phyloP scores from a whole-genome alignment of 1,284 basidiomycete species.

The Naganishia cerealis region DNA sequence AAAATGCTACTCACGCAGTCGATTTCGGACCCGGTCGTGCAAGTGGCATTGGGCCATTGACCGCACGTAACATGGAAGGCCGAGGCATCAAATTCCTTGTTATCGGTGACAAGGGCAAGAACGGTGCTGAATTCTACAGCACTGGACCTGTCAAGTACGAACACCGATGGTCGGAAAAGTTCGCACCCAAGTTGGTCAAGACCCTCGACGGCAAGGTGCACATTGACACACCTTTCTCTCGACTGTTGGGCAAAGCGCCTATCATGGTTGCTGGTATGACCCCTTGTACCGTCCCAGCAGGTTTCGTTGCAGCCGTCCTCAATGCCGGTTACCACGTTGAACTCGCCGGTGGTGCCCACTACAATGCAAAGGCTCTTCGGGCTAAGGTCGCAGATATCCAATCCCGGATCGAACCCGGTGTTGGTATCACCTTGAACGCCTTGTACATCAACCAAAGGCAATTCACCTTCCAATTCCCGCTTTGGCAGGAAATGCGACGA shows the following conservation, averaged over 20 bases:
- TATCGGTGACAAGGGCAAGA: conserved; percentile 79
- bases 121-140: conserved; percentile 80
- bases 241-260: conserved; percentile 89
- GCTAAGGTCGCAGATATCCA: conserved; percentile 87
- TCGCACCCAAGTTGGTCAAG: conserved; percentile 78
- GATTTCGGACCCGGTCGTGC: conserved; percentile 95
- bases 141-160: conserved; percentile 69
- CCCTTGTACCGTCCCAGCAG: conserved; percentile 85
- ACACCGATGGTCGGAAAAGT: conserved; percentile 87
- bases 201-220: conserved; percentile 86
- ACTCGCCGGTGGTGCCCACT: conserved; percentile 95
- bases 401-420: conserved; percentile 73
- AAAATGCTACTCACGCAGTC: conserved; percentile 85
- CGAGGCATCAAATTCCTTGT: conserved; percentile 86
- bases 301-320: conserved; percentile 86
- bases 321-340: conserved; percentile 95
- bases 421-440: conserved; percentile 89
- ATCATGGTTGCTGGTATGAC: conserved; percentile 99
- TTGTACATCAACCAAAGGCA: conserved; percentile 98
- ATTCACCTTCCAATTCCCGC: conserved; percentile 92
- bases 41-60: conserved; percentile 88
- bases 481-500: conserved; percentile 95
- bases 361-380: conserved; percentile 83
- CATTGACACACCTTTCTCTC: conserved; percentile 93
- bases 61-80: conserved; percentile 85